Conservation (phyloP, 768 basidiomycete genomes). For the Paxillus ammoniavirescens region DNA sequence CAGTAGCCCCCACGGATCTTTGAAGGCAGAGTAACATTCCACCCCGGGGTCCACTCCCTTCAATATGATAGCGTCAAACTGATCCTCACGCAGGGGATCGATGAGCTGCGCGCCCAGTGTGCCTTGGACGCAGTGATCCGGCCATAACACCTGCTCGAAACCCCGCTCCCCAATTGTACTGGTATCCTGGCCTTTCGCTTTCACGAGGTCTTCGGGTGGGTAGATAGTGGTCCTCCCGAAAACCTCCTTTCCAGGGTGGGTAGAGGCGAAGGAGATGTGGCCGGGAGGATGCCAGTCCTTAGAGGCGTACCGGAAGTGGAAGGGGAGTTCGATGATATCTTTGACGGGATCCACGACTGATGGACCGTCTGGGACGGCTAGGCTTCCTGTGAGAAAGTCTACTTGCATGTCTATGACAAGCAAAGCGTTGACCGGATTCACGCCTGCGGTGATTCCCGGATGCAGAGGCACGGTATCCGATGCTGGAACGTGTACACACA, state of each 20-base stretch:
- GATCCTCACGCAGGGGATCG: conserved; percentile 41
- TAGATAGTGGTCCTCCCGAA: conserved; percentile 42
- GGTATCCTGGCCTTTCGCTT: conserved; percentile 26
- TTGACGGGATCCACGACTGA: conserved; percentile 57
- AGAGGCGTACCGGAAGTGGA: conserved; percentile 50
- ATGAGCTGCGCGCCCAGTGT: conserved; percentile 63
- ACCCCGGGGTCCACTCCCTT: conserved; percentile 59
- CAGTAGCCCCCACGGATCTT: conserved; percentile 50
- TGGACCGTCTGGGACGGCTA: conserved; percentile 65
- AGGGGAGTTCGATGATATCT: conserved; percentile 55
- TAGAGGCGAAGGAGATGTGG: conserved; percentile 73
- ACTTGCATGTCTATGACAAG: conserved; percentile 80
- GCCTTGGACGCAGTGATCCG: conserved; percentile 71
- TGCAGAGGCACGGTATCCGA: background rate
- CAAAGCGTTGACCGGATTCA: conserved; percentile 41
- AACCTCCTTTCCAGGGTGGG: conserved; percentile 36
- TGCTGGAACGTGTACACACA: background rate
- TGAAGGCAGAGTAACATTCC: conserved; percentile 84
- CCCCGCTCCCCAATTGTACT: conserved; percentile 19
- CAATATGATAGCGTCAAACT: conserved; percentile 42
- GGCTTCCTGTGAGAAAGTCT: conserved; percentile 75
- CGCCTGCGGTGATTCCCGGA: conserved; percentile 15
- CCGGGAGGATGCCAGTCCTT: conserved; percentile 56
- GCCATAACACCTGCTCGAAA: conserved; percentile 68
- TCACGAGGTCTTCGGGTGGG: conserved; percentile 31